phyloP scores from a whole-genome alignment of 352 stramenopile species.

The Pythium chondricola region DNA sequence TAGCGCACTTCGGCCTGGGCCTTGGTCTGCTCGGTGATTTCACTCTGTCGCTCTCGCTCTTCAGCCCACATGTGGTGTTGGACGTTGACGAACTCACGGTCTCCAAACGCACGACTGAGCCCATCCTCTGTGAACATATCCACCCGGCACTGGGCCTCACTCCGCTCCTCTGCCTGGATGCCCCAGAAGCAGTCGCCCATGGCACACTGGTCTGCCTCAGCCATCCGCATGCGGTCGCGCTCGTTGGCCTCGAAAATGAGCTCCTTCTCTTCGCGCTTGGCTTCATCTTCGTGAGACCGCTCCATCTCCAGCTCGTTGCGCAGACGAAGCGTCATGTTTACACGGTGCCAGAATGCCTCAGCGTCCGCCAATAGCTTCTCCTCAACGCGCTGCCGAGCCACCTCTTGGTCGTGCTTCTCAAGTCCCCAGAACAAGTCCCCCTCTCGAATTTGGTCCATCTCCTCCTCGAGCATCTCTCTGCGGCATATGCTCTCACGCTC shows the following conservation, averaged over 20 bases:
- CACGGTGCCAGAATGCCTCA: constrained; percentile 36
- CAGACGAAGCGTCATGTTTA: constrained; percentile 22
- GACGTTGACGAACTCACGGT: constrained; percentile 20
- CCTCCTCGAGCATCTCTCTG: constrained; percentile 48
- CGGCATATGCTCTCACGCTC: constrained; percentile 31
- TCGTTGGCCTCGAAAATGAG: constrained; percentile 22
- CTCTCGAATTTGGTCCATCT: constrained; percentile 35
- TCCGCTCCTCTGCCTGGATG: constrained; percentile 44
- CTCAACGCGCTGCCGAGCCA: constrained; percentile 31
- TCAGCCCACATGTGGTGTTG: constrained; percentile 27
- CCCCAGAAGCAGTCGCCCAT: constrained; percentile 54
- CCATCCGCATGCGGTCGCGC: constrained; percentile 22
- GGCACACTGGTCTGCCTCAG: constrained; percentile 38
- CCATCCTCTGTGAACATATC: constrained; percentile 34
- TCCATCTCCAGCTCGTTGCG: constrained; percentile 18
- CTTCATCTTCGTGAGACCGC: constrained; percentile 17
- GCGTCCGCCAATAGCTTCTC: constrained; percentile 35
- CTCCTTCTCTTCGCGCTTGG: constrained; percentile 19
- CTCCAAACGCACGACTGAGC: constrained; percentile 29
- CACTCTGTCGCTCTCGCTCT: constrained; percentile 18
- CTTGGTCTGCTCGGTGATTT: constrained; percentile 13
- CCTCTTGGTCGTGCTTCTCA: constrained; percentile 34
- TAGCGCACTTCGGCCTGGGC: constrained; percentile 30
- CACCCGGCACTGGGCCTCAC: constrained; percentile 22
- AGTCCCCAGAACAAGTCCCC: constrained; percentile 53